phyloP scores from a whole-genome alignment of 331 rosid species.

The Malus hybrid region DNA sequence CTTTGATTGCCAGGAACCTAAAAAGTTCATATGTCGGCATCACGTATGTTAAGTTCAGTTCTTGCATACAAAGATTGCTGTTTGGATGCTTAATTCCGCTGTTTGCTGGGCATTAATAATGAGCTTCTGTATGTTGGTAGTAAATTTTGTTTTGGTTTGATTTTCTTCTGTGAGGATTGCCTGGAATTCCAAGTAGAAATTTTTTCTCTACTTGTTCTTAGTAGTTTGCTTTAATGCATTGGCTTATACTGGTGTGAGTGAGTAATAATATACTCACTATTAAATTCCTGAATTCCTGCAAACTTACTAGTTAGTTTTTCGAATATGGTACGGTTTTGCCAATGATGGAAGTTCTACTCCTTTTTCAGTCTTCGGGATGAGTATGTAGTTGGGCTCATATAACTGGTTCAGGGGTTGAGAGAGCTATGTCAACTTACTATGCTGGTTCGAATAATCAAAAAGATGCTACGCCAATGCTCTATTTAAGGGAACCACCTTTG shows the following conservation, averaged over 20 bases:
- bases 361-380: slow-evolving; percentile 10
- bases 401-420: slow-evolving; percentile 16
- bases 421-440: slow-evolving; percentile 52
- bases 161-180: neutral
- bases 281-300: neutral
- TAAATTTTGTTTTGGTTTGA: neutral
- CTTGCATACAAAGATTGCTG: neutral
- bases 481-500: slow-evolving; percentile 39
- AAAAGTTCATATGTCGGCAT: neutral
- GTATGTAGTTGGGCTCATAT: slow-evolving; percentile 3
- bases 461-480: slow-evolving; percentile 38
- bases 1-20: neutral
- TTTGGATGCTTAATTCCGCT: neutral
- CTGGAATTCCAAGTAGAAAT: neutral
- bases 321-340: neutral
- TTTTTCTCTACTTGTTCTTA: neutral
- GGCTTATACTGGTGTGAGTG: neutral
- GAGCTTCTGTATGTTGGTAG: neutral
- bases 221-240: neutral
- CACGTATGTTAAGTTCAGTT: no score
- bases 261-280: neutral
- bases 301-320: neutral
- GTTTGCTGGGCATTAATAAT: neutral
- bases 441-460: slow-evolving; percentile 39
- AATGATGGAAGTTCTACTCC: neutral